Base-by-base conservation (phyloP, 306 rosid genomes). In the Datisca glomerata region DNA sequence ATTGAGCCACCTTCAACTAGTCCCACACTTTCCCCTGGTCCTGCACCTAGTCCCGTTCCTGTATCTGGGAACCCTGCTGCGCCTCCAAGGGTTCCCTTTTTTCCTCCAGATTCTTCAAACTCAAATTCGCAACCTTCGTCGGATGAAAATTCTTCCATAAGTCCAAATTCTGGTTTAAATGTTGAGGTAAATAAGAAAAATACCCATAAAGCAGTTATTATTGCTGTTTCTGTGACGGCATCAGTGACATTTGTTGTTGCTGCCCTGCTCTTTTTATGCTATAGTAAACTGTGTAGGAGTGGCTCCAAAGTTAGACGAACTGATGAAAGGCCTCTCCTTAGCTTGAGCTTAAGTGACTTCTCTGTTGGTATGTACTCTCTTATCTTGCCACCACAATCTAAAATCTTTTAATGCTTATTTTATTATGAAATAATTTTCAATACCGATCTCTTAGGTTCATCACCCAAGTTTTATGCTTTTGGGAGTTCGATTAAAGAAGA, bases 261-360 rank as follows among this genome's bases (percentile, higher is more conserved):
- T 49, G 66, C 69, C 18, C 23, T 73, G 56, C 27, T 75, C 57
- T 75, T 80, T 50, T 27, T 74, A 13, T 80, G 79, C 59, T 84
- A 52, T 68, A 27, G 44, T 56, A 56, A 60, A 53, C 36, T 71
- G 16, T 56, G 45, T 29, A 48, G 24, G 61, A 63, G 9, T 33
- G 24, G 36, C 36, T 5, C 13, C 9, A 31, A 5, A 11, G 36
- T 31, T 2, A 12, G 67, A 12, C 69, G 57, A 60, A 84, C 52
- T 45, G 98, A 89, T 63, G 86, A 84, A 55, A 84, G 79, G 56
- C 96, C 98, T 22, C 84, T 89, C 39, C 93, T 89, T 49, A 72
- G 78, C 76, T 28, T 74, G 75, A 84, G 81, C 72, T 33, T 51
- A 60, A 61, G 60, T 17, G 92, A 84, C 67, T 65, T 47, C 65